Conservation (phyloP, 164 flowering plant genomes). For the Brasenia schreberi region DNA sequence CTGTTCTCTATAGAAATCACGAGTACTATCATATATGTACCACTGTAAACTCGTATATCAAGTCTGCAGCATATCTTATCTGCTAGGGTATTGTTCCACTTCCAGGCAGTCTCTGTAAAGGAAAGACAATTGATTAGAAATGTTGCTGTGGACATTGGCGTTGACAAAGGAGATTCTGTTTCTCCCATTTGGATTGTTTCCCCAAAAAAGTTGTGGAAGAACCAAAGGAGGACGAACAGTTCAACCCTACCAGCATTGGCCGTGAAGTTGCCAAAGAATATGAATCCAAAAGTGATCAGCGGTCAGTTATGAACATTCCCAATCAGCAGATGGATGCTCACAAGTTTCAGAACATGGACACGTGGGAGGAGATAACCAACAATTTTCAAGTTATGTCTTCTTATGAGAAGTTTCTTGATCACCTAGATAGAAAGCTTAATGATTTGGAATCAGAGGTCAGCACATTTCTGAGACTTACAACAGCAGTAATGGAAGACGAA, state of each 20-base stretch:
- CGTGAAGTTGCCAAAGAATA: slow-evolving; percentile 9
- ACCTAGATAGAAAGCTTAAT: slow-evolving; percentile 42
- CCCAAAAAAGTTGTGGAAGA: slow-evolving; percentile 28
- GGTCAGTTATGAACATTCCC: background rate
- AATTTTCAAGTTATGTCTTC: slow-evolving; percentile 29
- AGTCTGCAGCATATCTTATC: no score
- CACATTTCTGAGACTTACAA: slow-evolving; percentile 34
- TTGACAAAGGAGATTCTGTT: slow-evolving; percentile 18
- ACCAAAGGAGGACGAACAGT: slow-evolving; percentile 7
- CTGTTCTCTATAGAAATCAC: no score
- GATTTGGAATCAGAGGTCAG: slow-evolving; percentile 48
- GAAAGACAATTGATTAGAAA: slow-evolving; percentile 56
- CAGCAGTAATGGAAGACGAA: slow-evolving; percentile 26
- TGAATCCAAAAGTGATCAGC: slow-evolving; percentile 6
- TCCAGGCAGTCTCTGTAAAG: slow-evolving; percentile 66
- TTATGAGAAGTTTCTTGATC: slow-evolving; percentile 39
- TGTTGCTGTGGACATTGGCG: slow-evolving; percentile 36
- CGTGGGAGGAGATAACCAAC: slow-evolving; percentile 9
- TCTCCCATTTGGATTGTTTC: slow-evolving; percentile 41
- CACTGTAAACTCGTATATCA: no score
- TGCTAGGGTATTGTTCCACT: slow-evolving; percentile 3
- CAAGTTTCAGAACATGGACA: slow-evolving; percentile 1
- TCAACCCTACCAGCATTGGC: slow-evolving; percentile 3
- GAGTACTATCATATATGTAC: no score
- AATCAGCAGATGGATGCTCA: slow-evolving; percentile 6